phyloP scores from a whole-genome alignment of 352 stramenopile species.

The Phytophthora boehmeriae region DNA sequence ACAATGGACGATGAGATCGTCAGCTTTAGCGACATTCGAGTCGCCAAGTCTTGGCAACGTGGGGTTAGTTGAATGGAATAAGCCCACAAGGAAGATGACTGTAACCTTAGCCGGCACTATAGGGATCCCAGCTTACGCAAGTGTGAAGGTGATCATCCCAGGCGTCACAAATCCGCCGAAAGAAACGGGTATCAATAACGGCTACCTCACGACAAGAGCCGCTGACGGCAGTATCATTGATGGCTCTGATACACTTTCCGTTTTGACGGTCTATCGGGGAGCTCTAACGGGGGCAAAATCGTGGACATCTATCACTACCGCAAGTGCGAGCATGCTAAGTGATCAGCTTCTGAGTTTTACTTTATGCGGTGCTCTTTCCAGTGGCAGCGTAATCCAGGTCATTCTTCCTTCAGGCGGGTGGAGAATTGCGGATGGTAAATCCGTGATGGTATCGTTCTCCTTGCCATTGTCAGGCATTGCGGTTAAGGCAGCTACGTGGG shows the following conservation, averaged over 20 bases:
- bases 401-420: conserved; percentile 46
- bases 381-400: conserved; percentile 50
- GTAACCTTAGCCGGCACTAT: conserved; percentile 33
- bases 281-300: conserved; percentile 36
- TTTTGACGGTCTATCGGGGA: conserved; percentile 47
- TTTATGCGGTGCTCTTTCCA: conserved; percentile 55
- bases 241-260: conserved; percentile 48
- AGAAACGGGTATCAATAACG: conserved; percentile 50
- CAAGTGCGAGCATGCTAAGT: conserved; percentile 60
- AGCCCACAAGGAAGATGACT: conserved; percentile 30
- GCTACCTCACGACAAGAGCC: conserved; percentile 40
- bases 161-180: conserved; percentile 59
- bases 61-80: conserved; percentile 42
- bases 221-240: conserved; percentile 51
- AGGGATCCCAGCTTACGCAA: conserved; percentile 34
- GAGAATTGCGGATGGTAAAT: conserved; percentile 24
- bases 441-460: conserved; percentile 36
- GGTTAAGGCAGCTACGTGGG: conserved; percentile 42
- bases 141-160: conserved; percentile 39
- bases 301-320: conserved; percentile 42
- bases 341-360: conserved; percentile 50
- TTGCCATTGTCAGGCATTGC: conserved; percentile 36
- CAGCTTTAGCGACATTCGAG: conserved; percentile 35
- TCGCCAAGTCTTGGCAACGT: conserved; percentile 36
- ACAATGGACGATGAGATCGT: conserved; percentile 42